A percentile compares a stretch with the other conserved stretches of the same genome.
Conservation (phyloP, 192 early-diverging fungal species). For the Coemansia sp. region DNA sequence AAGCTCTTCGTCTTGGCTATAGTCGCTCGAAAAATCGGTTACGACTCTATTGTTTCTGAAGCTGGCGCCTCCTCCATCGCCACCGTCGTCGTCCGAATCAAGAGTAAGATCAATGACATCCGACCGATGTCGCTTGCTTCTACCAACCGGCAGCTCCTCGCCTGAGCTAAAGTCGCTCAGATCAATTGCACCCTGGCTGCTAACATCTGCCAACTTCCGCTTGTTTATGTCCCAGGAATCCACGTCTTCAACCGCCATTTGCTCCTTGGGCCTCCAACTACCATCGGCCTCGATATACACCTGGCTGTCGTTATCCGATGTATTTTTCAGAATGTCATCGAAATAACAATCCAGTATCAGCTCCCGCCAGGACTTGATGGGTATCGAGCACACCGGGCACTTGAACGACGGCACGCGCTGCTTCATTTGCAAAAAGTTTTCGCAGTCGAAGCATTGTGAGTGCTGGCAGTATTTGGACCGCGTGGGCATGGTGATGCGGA, state of each 20-base stretch:
- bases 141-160: background rate
- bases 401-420: slow-evolving; percentile 65
- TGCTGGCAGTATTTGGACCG: slow-evolving; percentile 68
- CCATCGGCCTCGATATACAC: slow-evolving; percentile 44
- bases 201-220: slow-evolving; percentile 13
- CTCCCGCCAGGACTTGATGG: slow-evolving; percentile 53
- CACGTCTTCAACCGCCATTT: slow-evolving; percentile 45
- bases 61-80: slow-evolving; percentile 3
- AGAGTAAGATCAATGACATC: slow-evolving; percentile 70
- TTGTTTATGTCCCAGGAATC: slow-evolving; percentile 16
- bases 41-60: background rate
- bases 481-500: slow-evolving; percentile 64
- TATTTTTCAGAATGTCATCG: slow-evolving; percentile 40
- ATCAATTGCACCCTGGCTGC: slow-evolving; percentile 21
- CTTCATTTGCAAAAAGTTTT: slow-evolving; percentile 71
- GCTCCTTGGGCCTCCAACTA: slow-evolving; percentile 36
- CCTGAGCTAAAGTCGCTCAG: slow-evolving; percentile 23
- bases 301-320: slow-evolving; percentile 33
- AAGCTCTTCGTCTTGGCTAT: background rate
- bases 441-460: slow-evolving; percentile 82
- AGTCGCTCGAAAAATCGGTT: background rate
- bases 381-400: slow-evolving; percentile 75
- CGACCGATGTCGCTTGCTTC: slow-evolving; percentile 50
- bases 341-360: slow-evolving; percentile 71
- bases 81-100: slow-evolving; percentile 31